Evolutionary conservation across 306 rosid genomes (phyloP).

Genomic region (Citrullus colocynthis): DNA sequence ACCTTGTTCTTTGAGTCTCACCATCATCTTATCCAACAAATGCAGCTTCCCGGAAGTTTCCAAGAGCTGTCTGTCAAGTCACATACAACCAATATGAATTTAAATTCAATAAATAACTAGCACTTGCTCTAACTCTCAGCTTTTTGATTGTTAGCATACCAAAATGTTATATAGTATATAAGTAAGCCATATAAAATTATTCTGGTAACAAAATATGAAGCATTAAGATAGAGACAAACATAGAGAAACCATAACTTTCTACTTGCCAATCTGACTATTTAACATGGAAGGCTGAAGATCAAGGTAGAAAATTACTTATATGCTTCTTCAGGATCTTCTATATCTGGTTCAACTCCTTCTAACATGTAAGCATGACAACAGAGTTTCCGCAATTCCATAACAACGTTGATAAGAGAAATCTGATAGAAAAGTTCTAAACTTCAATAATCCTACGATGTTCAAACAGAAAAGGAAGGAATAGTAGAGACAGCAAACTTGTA

Average conservation of each 20-base stretch:
- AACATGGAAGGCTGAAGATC: neutral
- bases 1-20: conserved; percentile 92
- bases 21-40: conserved; percentile 95
- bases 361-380: conserved; percentile 97
- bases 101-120: neutral
- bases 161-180: neutral
- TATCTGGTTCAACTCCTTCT: conserved; percentile 97
- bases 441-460: conserved; percentile 5
- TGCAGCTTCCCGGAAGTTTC: conserved; percentile 96
- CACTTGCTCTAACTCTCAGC: neutral
- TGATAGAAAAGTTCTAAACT: conserved; percentile 28
- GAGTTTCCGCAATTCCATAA: conserved; percentile 95
- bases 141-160: neutral
- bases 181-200: neutral
- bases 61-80: conserved; percentile 61
- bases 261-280: neutral
- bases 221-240: conserved; percentile 4
- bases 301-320: conserved; percentile 36
- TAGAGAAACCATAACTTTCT: neutral
- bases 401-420: conserved; percentile 98
- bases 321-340: conserved; percentile 66
- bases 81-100: neutral
- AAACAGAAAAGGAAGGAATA: neutral
- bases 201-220: neutral
- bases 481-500: neutral